Evolutionary conservation across 2,329 filamentous ascomycete species (phyloP).

Genomic region (Alternaria alternata): DNA sequence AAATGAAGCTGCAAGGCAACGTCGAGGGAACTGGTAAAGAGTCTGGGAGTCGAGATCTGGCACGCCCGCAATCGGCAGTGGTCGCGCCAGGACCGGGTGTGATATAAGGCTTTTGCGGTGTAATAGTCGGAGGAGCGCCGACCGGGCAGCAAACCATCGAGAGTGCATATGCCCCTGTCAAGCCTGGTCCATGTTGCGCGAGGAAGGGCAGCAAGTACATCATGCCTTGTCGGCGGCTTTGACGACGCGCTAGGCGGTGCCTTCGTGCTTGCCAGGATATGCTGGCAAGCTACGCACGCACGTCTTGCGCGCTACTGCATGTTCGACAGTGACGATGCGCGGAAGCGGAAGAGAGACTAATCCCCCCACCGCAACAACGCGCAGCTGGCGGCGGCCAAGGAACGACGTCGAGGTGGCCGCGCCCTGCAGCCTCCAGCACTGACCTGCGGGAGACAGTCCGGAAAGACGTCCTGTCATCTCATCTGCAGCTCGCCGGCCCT

Average conservation of each 20-base stretch:
- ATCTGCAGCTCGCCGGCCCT: slow-evolving; percentile 16
- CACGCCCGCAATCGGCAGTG: slow-evolving; percentile 29
- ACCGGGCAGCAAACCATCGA: slow-evolving; percentile 40
- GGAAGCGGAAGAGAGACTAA: slow-evolving; percentile 35
- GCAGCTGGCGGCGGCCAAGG: slow-evolving; percentile 21
- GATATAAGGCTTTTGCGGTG: slow-evolving; percentile 48
- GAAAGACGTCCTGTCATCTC: slow-evolving; percentile 24
- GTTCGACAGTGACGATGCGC: slow-evolving; percentile 35
- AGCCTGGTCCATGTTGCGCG: slow-evolving; percentile 36
- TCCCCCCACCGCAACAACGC: slow-evolving; percentile 28
- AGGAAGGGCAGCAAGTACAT: slow-evolving; percentile 35
- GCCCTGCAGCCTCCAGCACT: slow-evolving; percentile 26
- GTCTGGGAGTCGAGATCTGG: slow-evolving; percentile 24
- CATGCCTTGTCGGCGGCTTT: slow-evolving; percentile 38
- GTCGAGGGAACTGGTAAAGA: slow-evolving; percentile 13
- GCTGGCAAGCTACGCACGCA: slow-evolving; percentile 30
- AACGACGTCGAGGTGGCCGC: slow-evolving; percentile 21
- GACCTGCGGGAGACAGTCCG: slow-evolving; percentile 29
- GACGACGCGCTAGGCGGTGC: slow-evolving; percentile 29
- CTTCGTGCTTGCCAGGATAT: slow-evolving; percentile 15
- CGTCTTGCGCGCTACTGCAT: slow-evolving; percentile 39
- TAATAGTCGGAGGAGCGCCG: slow-evolving; percentile 37
- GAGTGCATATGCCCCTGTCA: slow-evolving; percentile 32
- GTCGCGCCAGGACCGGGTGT: slow-evolving; percentile 37
- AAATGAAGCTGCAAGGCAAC: slow-evolving; percentile 24